These are phyloP conservation scores for Mallotus nudiflorus DNA, from an alignment of 345 rosid species.

Conservation along the genomic window DNA sequence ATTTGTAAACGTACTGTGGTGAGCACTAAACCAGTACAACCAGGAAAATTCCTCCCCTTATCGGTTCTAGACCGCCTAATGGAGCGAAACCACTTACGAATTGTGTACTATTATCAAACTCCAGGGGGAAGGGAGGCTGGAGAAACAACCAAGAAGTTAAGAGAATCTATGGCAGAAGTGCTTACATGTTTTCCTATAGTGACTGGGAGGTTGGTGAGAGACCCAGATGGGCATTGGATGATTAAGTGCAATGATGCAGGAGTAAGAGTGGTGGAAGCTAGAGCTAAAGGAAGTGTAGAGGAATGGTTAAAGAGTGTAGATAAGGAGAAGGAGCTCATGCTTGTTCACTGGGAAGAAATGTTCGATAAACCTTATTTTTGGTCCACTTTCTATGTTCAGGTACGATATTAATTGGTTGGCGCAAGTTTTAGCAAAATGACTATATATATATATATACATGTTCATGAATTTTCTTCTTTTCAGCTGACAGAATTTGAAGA, in stretches of 20 bases:
- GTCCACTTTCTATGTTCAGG: conserved; percentile 82
- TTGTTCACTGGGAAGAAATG: conserved; percentile 77
- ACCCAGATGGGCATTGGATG: conserved; percentile 45
- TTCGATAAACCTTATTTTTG: conserved; percentile 55
- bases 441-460: too few species aligned
- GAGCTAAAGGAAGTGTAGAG: conserved; percentile 49
- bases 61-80: conserved; percentile 65
- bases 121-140: conserved; percentile 29
- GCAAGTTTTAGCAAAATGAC: too few species aligned
- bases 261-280: conserved; percentile 63
- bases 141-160: conserved; percentile 43
- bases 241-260: conserved; percentile 78
- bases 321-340: conserved; percentile 58
- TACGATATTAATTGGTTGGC: too few species aligned
- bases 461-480: too few species aligned
- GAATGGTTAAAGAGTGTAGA: conserved; percentile 56
- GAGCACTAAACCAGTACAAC: conserved; percentile 60
- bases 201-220: conserved; percentile 54
- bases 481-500: conserved; percentile 77
- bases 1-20: conserved; percentile 65
- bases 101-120: conserved; percentile 54
- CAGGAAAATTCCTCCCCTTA: conserved; percentile 33
- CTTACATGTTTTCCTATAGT: conserved; percentile 48
- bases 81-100: conserved; percentile 55
- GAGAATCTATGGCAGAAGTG: conserved; percentile 49